Evolutionary conservation across 1,139 yeast genomes (phyloP).

Genomic region (Hansenula sp.): DNA sequence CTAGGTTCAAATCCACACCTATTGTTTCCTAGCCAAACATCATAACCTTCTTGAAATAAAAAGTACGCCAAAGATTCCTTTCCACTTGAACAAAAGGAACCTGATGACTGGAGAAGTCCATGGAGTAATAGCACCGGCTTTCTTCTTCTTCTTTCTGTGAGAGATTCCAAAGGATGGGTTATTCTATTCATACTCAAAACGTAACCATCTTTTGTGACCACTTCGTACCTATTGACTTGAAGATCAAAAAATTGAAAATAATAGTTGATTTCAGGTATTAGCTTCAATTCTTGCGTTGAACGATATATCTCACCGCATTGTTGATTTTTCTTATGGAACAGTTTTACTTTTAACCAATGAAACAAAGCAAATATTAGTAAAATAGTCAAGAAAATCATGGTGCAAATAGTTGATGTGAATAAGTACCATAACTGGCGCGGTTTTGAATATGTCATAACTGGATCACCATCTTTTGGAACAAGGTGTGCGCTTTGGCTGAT

Average conservation of each 20-base stretch:
- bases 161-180: slow-evolving; percentile 42
- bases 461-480: slow-evolving; percentile 4
- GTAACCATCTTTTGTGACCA: slow-evolving; percentile 81
- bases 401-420: slow-evolving; percentile 23
- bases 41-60: slow-evolving; percentile 63
- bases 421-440: slow-evolving; percentile 9
- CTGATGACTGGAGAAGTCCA: slow-evolving; percentile 84
- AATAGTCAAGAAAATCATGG: slow-evolving; percentile 25
- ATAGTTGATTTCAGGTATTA: slow-evolving; percentile 52
- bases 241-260: slow-evolving; percentile 62
- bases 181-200: slow-evolving; percentile 61
- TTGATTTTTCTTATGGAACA: slow-evolving; percentile 8
- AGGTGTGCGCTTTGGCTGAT: not conserved
- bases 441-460: slow-evolving; percentile 1
- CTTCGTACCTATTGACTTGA: slow-evolving; percentile 52
- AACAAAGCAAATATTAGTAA: slow-evolving; percentile 28
- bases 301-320: slow-evolving; percentile 6
- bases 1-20: slow-evolving; percentile 78
- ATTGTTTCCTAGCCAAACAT: slow-evolving; percentile 94
- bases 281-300: slow-evolving; percentile 26
- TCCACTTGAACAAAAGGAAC: slow-evolving; percentile 79
- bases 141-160: slow-evolving; percentile 26
- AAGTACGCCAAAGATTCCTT: slow-evolving; percentile 68
- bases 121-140: slow-evolving; percentile 76
- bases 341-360: slow-evolving; percentile 9